Evolutionary conservation across 2,329 filamentous ascomycete species (phyloP).

Genomic region (Teratosphaeria destructans): DNA sequence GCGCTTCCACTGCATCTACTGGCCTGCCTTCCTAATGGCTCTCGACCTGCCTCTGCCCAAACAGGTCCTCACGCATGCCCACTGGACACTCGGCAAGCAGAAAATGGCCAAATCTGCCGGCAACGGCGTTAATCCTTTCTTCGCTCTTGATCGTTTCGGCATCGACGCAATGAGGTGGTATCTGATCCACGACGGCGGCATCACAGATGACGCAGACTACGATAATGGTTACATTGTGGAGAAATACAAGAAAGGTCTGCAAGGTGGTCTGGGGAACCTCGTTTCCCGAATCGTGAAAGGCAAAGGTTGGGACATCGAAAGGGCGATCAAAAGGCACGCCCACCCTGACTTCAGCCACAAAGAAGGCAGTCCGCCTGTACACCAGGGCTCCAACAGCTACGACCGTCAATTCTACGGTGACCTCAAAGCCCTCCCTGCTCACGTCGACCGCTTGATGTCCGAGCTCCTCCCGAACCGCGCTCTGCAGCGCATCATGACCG

Average conservation of each 20-base stretch:
- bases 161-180: conserved; percentile 85
- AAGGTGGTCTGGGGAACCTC: conserved; percentile 71
- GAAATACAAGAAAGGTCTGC: conserved; percentile 69
- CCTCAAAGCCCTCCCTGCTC: conserved; percentile 24
- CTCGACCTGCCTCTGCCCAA: conserved; percentile 68
- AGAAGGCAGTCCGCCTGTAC: conserved; percentile 3
- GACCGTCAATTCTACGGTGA: conserved; percentile 6
- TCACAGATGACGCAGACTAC: conserved; percentile 72
- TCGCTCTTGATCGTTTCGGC: conserved; percentile 80
- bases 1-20: conserved; percentile 94
- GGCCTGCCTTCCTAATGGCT: conserved; percentile 92
- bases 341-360: conserved; percentile 5
- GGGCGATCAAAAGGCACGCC: conserved; percentile 22
- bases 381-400: conserved; percentile 1
- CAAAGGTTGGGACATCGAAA: conserved; percentile 47
- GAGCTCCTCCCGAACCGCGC: conserved; percentile 54
- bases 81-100: conserved; percentile 83
- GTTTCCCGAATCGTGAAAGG: conserved; percentile 52
- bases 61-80: conserved; percentile 75
- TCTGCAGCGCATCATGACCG: conserved; percentile 52
- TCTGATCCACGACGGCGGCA: conserved; percentile 67
- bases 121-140: conserved; percentile 90
- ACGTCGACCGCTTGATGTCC: conserved; percentile 49
- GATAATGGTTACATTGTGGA: conserved; percentile 65
- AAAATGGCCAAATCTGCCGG: conserved; percentile 98